Conservation (phyloP, 2,329 filamentous ascomycete genomes). For the Colletotrichum coccodes region DNA sequence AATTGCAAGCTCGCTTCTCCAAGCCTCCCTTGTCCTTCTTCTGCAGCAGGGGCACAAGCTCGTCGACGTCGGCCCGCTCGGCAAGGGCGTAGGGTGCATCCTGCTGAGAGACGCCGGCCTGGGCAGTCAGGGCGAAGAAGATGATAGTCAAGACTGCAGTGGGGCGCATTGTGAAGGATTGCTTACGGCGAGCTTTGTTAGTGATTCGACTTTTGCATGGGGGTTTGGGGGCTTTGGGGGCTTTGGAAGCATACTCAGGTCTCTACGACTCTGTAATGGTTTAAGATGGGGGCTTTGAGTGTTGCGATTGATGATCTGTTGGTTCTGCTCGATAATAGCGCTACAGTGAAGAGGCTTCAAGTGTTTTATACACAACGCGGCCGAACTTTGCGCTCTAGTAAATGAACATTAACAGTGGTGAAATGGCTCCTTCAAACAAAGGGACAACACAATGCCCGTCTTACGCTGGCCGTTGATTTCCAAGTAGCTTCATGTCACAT, state of each 20-base stretch:
- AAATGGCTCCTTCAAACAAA: neutral
- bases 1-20: slow-evolving; percentile 34
- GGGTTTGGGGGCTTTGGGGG: too few relatives aligned
- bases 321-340: neutral
- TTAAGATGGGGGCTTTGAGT: neutral
- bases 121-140: slow-evolving; percentile 13
- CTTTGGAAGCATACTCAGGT: neutral
- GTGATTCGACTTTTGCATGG: neutral
- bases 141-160: neutral
- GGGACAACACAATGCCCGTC: neutral
- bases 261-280: neutral
- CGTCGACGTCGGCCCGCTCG: slow-evolving; percentile 7
- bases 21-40: slow-evolving; percentile 3
- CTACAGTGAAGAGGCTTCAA: neutral
- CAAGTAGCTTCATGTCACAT: neutral
- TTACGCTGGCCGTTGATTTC: neutral
- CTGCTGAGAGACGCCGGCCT: slow-evolving; percentile 6
- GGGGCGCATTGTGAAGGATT: slow-evolving; percentile 27
- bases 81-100: slow-evolving; percentile 10
- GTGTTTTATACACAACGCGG: neutral
- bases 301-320: neutral
- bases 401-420: neutral
- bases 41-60: neutral
- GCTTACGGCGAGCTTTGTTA: neutral
- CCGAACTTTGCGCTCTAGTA: neutral